These are phyloP conservation scores for Trichoderma sp. DNA, from an alignment of 2,329 filamentous ascomycete species.

Conservation along the genomic window DNA sequence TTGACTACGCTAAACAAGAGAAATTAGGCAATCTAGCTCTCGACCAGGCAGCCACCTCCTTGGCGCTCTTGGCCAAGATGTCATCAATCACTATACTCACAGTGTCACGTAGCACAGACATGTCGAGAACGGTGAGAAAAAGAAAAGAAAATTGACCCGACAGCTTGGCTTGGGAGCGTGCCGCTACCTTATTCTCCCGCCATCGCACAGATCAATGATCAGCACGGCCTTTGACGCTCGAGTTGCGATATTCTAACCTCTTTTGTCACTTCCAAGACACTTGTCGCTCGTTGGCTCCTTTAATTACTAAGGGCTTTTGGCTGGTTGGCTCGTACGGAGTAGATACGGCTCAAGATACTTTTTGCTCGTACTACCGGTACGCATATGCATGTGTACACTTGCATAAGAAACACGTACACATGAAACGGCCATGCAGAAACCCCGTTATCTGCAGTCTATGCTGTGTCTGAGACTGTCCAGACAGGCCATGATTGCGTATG, in stretches of 20 bases:
- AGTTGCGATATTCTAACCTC: neutral
- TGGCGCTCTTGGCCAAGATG: neutral
- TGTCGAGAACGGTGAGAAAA: neutral
- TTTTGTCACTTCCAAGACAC: neutral
- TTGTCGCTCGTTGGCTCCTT: neutral
- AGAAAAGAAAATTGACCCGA: neutral
- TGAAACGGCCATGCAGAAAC: slow-evolving; percentile 2
- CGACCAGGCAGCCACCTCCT: neutral
- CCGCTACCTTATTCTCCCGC: slow-evolving; percentile 1
- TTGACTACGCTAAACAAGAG: neutral
- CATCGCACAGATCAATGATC: slow-evolving; percentile 9
- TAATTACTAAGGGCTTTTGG: neutral
- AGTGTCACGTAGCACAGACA: neutral
- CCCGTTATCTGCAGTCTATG: neutral
- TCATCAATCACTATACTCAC: neutral
- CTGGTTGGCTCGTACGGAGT: neutral
- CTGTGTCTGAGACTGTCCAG: slow-evolving; percentile 18
- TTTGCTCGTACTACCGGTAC: neutral
- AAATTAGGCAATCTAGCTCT: neutral
- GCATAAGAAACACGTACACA: neutral
- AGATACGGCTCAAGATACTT: neutral
- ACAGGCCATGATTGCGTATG: neutral
- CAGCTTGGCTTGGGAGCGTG: neutral
- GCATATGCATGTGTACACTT: slow-evolving; percentile 3
- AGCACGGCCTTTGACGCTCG: neutral